phyloP scores from a whole-genome alignment of 1,139 yeast genomes.

The Blastobotrys persicus region DNA sequence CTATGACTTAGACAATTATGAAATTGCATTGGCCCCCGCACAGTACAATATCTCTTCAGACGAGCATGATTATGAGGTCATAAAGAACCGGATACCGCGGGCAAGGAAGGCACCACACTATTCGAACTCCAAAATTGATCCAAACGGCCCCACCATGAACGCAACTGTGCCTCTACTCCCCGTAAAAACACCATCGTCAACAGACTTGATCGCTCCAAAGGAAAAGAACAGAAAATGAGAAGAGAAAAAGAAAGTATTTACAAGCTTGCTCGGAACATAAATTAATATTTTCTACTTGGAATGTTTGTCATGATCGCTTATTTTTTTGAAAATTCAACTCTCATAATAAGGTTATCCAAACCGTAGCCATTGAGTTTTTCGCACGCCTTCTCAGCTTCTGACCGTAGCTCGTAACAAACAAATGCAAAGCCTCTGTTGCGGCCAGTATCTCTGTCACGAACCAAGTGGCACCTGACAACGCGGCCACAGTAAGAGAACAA shows the following conservation, averaged over 20 bases:
- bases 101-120: conserved; percentile 31
- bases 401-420: conserved; percentile 72
- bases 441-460: conserved; percentile 91
- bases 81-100: conserved; percentile 30
- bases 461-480: conserved; percentile 77
- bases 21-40: conserved; percentile 68
- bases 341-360: conserved; percentile 83
- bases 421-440: conserved; percentile 97
- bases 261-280: too few relatives aligned
- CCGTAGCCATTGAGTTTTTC: conserved; percentile 85
- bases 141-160: too few relatives aligned
- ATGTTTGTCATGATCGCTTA: too few relatives aligned
- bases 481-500: conserved; percentile 67
- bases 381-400: conserved; percentile 74
- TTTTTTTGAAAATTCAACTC: conserved; percentile 40
- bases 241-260: too few relatives aligned
- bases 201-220: too few relatives aligned
- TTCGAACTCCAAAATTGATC: too few relatives aligned
- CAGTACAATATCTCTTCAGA: conserved; percentile 25
- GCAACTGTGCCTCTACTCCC: too few relatives aligned
- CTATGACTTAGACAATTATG: conserved; percentile 63
- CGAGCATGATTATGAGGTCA: conserved; percentile 27
- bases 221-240: too few relatives aligned
- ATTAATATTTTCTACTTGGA: too few relatives aligned
- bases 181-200: too few relatives aligned